Evolutionary conservation across 768 basidiomycete genomes (phyloP).

Genomic region (Rhodotorula babjevae): DNA sequence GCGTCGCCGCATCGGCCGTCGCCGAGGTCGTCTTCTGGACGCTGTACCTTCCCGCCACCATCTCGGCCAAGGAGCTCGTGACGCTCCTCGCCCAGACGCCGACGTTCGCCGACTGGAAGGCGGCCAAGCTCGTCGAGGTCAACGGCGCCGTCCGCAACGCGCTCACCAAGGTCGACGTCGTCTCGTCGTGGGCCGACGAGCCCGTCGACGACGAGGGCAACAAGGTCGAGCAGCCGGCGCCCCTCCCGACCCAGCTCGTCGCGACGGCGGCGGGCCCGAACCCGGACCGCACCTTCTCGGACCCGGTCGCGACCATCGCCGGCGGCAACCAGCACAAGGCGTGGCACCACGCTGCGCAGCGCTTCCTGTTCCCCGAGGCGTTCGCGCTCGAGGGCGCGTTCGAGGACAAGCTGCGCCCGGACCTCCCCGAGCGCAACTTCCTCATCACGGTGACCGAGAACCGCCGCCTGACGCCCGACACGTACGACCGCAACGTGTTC

Average conservation of each 20-base stretch:
- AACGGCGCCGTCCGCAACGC: constrained; percentile 44
- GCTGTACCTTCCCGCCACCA: constrained; percentile 53
- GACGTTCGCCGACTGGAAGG: constrained; percentile 30
- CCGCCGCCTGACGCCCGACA: constrained; percentile 83
- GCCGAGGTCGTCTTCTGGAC: constrained; percentile 76
- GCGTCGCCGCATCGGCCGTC: constrained; percentile 52
- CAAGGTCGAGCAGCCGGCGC: constrained; percentile 43
- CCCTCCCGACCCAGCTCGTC: constrained; percentile 65
- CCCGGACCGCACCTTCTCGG: constrained; percentile 59
- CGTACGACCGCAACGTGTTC: constrained; percentile 98
- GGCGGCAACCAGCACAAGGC: constrained; percentile 46
- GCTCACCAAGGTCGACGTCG: constrained; percentile 61
- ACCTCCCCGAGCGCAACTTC: constrained; percentile 80
- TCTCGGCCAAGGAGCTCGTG: constrained; percentile 40
- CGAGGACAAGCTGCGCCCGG: constrained; percentile 60
- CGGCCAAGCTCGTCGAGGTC: constrained; percentile 37
- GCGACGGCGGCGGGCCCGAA: constrained; percentile 49
- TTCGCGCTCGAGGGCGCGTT: constrained; percentile 56
- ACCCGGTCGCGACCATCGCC: constrained; percentile 56
- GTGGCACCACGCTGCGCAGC: constrained; percentile 83
- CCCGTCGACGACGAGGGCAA: constrained; percentile 45
- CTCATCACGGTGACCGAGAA: constrained; percentile 91
- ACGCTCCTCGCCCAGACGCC: constrained; percentile 35
- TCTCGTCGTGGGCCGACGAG: constrained; percentile 43
- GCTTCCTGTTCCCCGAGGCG: constrained; percentile 77